A percentile compares a stretch with the other conserved stretches of the same genome.
Evolutionary conservation across 2,329 filamentous ascomycete genomes (phyloP).

Genomic region (Exophiala xenobiotica): DNA sequence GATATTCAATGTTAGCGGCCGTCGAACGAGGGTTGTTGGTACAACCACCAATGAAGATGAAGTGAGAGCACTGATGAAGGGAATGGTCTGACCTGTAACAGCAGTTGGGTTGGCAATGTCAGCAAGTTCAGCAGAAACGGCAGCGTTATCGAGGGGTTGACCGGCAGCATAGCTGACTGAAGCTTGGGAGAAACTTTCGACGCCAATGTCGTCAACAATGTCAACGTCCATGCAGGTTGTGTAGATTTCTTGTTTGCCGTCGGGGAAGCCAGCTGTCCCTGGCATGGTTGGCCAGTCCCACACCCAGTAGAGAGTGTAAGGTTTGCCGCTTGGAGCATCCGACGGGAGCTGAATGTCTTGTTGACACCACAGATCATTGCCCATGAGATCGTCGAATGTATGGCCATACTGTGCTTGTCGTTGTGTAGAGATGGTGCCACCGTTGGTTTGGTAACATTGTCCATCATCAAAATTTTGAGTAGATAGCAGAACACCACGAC

Average conservation of each 20-base stretch:
- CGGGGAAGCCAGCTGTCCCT: slow-evolving; percentile 36
- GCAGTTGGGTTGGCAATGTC: slow-evolving; percentile 34
- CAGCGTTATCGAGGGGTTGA: slow-evolving; percentile 41
- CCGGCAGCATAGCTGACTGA: slow-evolving; percentile 33
- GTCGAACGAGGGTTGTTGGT: not conserved
- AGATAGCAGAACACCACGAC: slow-evolving; percentile 71
- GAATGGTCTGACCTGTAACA: slow-evolving; percentile 27
- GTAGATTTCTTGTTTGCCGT: slow-evolving; percentile 48
- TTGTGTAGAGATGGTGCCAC: slow-evolving; percentile 54
- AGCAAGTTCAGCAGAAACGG: slow-evolving; percentile 41
- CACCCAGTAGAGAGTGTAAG: slow-evolving; percentile 88
- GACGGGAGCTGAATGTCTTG: slow-evolving; percentile 73
- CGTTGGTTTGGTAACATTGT: slow-evolving; percentile 79
- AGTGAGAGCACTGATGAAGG: slow-evolving; percentile 9
- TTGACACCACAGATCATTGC: slow-evolving; percentile 72
- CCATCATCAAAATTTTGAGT: slow-evolving; percentile 85
- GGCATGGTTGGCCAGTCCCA: slow-evolving; percentile 83
- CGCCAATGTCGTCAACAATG: slow-evolving; percentile 33
- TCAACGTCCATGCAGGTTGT: slow-evolving; percentile 52
- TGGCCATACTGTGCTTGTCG: slow-evolving; percentile 60
- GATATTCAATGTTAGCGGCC: slow-evolving; percentile 1
- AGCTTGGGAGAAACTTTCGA: slow-evolving; percentile 20
- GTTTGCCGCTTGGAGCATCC: slow-evolving; percentile 60
- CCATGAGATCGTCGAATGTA: slow-evolving; percentile 52
- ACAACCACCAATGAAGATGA: not conserved